Evolutionary conservation across 192 early-diverging fungal genomes (phyloP), one percentile per base, ranked within the genome.

Genomic region (Allomyces javanicus): DNA sequence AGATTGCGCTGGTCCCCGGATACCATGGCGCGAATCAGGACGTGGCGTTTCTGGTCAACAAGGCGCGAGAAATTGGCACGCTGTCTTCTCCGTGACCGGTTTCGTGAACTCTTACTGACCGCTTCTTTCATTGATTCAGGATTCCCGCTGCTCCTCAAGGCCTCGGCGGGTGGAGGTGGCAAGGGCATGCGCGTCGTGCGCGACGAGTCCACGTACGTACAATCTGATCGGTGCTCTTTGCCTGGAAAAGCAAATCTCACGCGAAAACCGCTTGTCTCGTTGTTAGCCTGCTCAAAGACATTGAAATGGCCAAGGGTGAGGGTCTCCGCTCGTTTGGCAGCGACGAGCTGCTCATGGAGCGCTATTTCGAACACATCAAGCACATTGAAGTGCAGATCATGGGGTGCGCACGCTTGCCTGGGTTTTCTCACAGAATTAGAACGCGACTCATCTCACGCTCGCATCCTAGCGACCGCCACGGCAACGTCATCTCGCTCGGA

Each of bases 141-240:
- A 6, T 85, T 83, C 55, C 83, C 83, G 12, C 72, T 85, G 58
- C 74, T 85, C 17, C 62, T 85, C 45, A 85, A 85, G 69, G 83
- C 83, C 19, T 77, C 78, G 5, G 81, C 81, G 22, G 83, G 83
- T 65, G 83, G 83, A 27, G 83, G 83, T 69, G 81, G 81, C 25
- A 83, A 83, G 64, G 83, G 83, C n/a, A 85, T 85, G 83, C 77
- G 83, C 33, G 73, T 79, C 44, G 83, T 82, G 7, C 69, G 75
- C 43, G 70, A 77, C 40, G 76, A 74, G 22, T 63, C 26, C 25
- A 67, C 69, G 70, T 75, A 74, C n/a, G 67, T 63, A 9, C 33
- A 9, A 40, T 3, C 33, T 40, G 0, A 7, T 40, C 7, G 7
- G 26, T 40, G 33, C 7, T 40, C 33, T 40, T 40, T 40, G 3